phyloP scores from a whole-genome alignment of 306 rosid genomes.

The Fragaria vesca region DNA sequence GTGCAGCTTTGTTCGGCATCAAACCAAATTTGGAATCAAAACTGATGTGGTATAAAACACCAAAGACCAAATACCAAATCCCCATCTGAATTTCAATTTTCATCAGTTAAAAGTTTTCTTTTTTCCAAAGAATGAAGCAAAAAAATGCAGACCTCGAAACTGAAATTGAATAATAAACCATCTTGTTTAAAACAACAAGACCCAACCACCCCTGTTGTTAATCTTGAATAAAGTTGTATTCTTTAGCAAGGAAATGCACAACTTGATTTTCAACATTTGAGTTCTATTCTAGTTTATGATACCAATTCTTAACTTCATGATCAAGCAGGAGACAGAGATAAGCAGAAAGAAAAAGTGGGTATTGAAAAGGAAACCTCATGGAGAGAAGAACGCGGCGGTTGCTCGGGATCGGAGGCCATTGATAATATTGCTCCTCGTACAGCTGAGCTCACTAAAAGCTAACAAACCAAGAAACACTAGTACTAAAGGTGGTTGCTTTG shows the following conservation, averaged over 20 bases:
- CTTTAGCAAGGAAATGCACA: neutral
- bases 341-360: neutral
- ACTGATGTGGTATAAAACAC: neutral
- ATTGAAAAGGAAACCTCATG: constrained; percentile 36
- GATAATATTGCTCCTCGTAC: neutral
- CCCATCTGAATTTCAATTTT: no score
- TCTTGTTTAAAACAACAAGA: neutral
- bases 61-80: neutral
- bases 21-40: neutral
- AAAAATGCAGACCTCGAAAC: neutral
- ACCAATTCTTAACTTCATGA: neutral
- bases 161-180: neutral
- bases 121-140: neutral
- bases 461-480: neutral
- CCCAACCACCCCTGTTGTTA: neutral
- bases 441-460: neutral
- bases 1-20: neutral
- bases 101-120: neutral
- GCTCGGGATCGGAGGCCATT: constrained; percentile 67
- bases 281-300: neutral
- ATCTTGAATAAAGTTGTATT: neutral
- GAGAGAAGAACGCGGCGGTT: constrained; percentile 28
- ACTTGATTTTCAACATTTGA: neutral
- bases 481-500: neutral
- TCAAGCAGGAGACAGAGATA: neutral